Evolutionary conservation across 2,329 filamentous ascomycete genomes (phyloP), one percentile per base, ranked within the genome.

Genomic region (Gyromitra esculenta): DNA sequence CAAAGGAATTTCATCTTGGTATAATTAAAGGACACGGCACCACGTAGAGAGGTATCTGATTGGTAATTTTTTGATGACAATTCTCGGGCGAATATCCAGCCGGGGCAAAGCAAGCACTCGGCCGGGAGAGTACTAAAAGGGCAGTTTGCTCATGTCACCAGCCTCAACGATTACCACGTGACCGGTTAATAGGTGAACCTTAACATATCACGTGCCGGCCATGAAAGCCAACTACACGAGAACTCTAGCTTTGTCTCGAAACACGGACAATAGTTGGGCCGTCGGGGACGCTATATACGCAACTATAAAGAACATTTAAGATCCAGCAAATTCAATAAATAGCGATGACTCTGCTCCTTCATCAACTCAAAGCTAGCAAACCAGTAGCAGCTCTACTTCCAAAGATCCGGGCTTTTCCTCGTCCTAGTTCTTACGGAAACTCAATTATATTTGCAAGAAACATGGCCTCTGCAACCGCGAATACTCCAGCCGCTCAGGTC

Each of bases 61-160:
- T 54, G 21, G 21, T 13, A n/a, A 57, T 57, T n/a, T 9, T 52
- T 8, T 52, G n/a, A 21, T n/a, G 25, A 31, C n/a, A 18, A 52
- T 8, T 52, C 18, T 18, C 15, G 18, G 18, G 48, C 57, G n/a
- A 21, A 2, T 11, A 9, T 11, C 9, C 50, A 35, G 64, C 5
- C n/a, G 63, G 63, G 25, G n/a, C 25, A 31, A 31, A 66, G 45
- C 63, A 31, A 66, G 45, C 63, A 54, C 50, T 67, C 64, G 64
- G 64, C 50, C 64, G 64, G 11, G 57, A 57, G n/a, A 52, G 6
- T 8, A 8, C 15, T 18, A 25, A 52, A 52, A 37, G 41, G 9
- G 41, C 8, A 31, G 25, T 31, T 57, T 25, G 13, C 21, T 31
- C 9, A 54, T 59, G 11, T 15, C 43, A 3, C 43, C 43, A 13